Evolutionary conservation across 1,284 basidiomycete genomes (phyloP), one percentile per base, ranked within the genome.

Genomic region (Marasmius oreades): DNA sequence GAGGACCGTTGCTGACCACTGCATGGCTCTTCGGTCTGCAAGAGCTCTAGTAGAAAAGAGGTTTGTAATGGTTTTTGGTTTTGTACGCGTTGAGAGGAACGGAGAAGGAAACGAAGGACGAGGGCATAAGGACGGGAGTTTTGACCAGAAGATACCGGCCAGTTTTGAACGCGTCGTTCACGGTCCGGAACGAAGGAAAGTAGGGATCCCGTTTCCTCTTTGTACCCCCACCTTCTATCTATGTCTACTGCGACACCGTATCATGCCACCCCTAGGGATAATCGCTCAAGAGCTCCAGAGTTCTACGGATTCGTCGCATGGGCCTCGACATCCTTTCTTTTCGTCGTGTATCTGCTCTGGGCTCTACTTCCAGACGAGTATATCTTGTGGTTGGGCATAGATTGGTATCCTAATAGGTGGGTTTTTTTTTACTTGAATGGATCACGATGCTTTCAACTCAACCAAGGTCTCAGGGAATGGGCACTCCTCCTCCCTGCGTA

Each of bases 241-340:
- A 31, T 31, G 28, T 10, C 28, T 31, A 31, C 4, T 31, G 28
- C 12, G 23, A 46, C 45, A 1, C 47, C 47, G 6, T 50, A 50
- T 31, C 47, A 50, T 26, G 47, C 47, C 67, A 5, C 72, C 70
- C 43, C 68, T 63, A 39, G 79, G 78, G 61, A 64, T 31, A 33
- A 73, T 61, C 78, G 79, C 63, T 84, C 81, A 66, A 80, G 86
- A 14, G 85, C 86, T 11, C 77, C 87, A 51, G 93, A 95, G 70
- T 90, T 93, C 65, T 95, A 95, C 65, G 93, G 92, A 18, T 93
- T 92, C 67, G 89, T 92, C 10, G 90, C 88, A 11, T 89, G 86
- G 82, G 84, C 89, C 8, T 83, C 85, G 0, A 93, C 92, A 0
- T 88, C 82, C 59, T 72, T 93, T 33, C 70, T 84, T 4, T 93